Evolutionary conservation across 768 basidiomycete genomes (phyloP).

Genomic region (Xerocomus potaroensis): DNA sequence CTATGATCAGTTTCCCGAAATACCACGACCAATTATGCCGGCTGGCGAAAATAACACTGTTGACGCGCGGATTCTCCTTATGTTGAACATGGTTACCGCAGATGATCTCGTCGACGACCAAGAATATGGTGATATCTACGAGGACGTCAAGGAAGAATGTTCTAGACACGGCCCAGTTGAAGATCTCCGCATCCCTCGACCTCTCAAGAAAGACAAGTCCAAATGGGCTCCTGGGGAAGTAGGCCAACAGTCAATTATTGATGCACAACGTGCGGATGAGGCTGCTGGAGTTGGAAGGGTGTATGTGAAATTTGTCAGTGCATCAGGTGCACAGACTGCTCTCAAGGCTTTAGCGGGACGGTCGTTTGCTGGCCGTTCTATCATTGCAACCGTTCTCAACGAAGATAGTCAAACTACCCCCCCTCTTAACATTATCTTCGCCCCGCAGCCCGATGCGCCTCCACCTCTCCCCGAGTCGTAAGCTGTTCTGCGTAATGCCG

Average conservation of each 20-base stretch:
- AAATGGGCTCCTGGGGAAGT: constrained; percentile 68
- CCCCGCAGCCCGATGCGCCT: constrained; percentile 77
- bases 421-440: constrained; percentile 77
- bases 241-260: constrained; percentile 55
- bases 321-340: constrained; percentile 61
- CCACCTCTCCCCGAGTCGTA: constrained; percentile 59
- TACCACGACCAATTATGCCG: constrained; percentile 85
- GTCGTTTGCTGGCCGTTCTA: constrained; percentile 81
- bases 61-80: constrained; percentile 83
- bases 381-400: constrained; percentile 77
- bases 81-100: constrained; percentile 97
- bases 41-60: constrained; percentile 59
- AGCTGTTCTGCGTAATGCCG: constrained; percentile 10
- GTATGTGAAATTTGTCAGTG: constrained; percentile 79
- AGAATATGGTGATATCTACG: constrained; percentile 91
- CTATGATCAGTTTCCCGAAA: constrained; percentile 77
- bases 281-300: constrained; percentile 92
- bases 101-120: constrained; percentile 89
- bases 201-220: constrained; percentile 79
- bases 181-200: constrained; percentile 85
- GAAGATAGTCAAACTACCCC: constrained; percentile 86
- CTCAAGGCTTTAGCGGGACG: constrained; percentile 87
- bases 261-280: constrained; percentile 75
- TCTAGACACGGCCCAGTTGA: constrained; percentile 74
- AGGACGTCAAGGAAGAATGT: constrained; percentile 93